Evolutionary conservation across 768 basidiomycete species (phyloP).

Genomic region (Auriscalpium microsporum): DNA sequence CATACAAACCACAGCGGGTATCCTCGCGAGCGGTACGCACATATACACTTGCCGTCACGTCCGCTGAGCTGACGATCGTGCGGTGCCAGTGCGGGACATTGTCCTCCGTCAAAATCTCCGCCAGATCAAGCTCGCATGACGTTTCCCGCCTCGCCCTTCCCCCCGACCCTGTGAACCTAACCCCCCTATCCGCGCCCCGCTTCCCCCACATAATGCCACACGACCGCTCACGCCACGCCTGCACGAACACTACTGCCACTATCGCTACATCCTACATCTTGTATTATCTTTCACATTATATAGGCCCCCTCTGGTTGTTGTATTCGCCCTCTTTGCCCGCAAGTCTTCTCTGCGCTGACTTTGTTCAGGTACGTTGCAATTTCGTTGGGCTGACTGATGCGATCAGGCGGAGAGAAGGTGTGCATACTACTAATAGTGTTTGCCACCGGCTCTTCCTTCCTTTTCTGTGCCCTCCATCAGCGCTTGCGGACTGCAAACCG

Average conservation of each 20-base stretch:
- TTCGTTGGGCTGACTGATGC: neutral
- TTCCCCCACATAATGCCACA: neutral
- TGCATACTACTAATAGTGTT: too few species aligned
- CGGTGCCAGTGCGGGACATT: neutral
- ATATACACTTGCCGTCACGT: neutral
- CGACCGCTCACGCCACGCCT: neutral
- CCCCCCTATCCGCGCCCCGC: neutral
- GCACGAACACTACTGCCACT: too few species aligned
- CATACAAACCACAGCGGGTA: neutral
- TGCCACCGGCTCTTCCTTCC: neutral
- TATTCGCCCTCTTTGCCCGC: neutral
- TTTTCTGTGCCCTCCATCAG: neutral
- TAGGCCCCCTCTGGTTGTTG: too few species aligned
- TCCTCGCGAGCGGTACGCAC: neutral
- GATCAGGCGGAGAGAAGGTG: neutral
- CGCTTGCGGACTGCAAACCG: too few species aligned
- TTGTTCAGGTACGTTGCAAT: neutral
- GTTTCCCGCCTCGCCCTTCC: neutral
- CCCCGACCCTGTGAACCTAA: neutral
- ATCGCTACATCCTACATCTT: too few species aligned
- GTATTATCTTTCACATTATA: too few species aligned
- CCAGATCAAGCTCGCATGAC: neutral
- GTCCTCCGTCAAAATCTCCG: neutral
- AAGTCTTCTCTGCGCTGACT: neutral
- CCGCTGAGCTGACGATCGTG: neutral